Percentiles rank a stretch among this genome's conserved stretches.
Evolutionary conservation across 2,329 filamentous ascomycete genomes (phyloP).

Genomic region (Pezizomycotina sp.): DNA sequence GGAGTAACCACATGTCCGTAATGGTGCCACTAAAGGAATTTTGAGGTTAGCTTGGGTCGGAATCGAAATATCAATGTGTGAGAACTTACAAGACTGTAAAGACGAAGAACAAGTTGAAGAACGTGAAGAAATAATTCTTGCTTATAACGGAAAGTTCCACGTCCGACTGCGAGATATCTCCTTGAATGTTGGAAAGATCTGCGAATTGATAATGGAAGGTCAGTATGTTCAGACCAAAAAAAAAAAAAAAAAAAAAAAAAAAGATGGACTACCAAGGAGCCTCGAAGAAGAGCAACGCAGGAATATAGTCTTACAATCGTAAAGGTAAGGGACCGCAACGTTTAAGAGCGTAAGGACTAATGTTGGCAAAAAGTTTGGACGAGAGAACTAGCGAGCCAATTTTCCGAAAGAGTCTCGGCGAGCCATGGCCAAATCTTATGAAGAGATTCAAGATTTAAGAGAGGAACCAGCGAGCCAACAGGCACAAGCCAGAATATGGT

Average conservation of each 20-base stretch:
- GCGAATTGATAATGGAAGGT: slow-evolving; percentile 3
- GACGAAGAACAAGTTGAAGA: slow-evolving; percentile 96
- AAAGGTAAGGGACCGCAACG: slow-evolving; percentile 78
- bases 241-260: background rate
- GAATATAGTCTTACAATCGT: slow-evolving; percentile 50
- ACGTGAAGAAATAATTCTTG: slow-evolving; percentile 98
- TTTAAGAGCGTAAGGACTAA: slow-evolving; percentile 73
- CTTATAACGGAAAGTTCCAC: slow-evolving; percentile 88
- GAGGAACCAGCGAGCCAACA: slow-evolving; percentile 58
- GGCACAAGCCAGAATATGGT: slow-evolving; percentile 79
- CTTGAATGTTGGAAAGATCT: slow-evolving; percentile 71
- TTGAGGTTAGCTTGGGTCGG: background rate
- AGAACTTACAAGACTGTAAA: slow-evolving; percentile 55
- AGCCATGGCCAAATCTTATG: slow-evolving; percentile 53
- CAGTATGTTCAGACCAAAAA: no score
- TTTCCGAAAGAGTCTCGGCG: slow-evolving; percentile 47
- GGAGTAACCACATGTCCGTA: slow-evolving; percentile 52
- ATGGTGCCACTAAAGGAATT: slow-evolving; percentile 42
- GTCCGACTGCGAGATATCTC: slow-evolving; percentile 87
- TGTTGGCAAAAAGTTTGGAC: slow-evolving; percentile 76
- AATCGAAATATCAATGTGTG: background rate
- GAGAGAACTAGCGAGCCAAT: slow-evolving; percentile 55
- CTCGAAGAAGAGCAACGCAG: background rate
- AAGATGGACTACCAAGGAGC: background rate
- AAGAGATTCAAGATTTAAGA: slow-evolving; percentile 70